Percentiles rank a stretch among this genome's conserved stretches.
phyloP scores from a whole-genome alignment of 177 flowering plant species.

The Vitis hybrid region DNA sequence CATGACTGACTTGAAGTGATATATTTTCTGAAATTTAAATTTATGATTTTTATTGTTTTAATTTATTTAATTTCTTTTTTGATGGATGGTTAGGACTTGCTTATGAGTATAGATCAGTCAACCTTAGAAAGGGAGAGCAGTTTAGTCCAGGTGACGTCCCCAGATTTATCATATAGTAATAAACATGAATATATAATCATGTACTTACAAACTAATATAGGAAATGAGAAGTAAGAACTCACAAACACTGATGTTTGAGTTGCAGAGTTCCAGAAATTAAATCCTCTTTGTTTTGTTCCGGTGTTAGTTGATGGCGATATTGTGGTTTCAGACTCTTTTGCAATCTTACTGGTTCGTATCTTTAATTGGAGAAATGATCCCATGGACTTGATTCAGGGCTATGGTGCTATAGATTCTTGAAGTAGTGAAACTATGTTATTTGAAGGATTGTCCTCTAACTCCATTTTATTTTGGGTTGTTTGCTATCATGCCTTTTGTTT shows the following conservation, averaged over 20 bases:
- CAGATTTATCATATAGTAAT: neutral
- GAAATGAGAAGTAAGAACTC: neutral
- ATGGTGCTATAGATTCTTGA: too few species aligned
- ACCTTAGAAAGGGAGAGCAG: slow-evolving; percentile 57
- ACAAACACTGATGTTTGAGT: neutral
- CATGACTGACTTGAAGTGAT: neutral
- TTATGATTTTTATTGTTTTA: neutral
- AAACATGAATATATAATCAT: too few species aligned
- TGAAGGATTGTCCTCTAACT: too few species aligned
- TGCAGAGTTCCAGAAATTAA: slow-evolving; percentile 58
- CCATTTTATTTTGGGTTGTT: neutral
- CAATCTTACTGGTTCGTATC: slow-evolving; percentile 58
- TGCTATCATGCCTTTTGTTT: neutral
- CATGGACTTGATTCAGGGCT: too few species aligned
- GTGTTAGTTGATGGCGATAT: slow-evolving; percentile 61
- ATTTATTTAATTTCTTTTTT: neutral
- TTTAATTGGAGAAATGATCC: neutral
- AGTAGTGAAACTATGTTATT: too few species aligned
- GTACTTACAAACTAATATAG: too few species aligned
- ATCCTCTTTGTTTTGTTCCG: slow-evolving; percentile 60
- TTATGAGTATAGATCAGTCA: slow-evolving; percentile 56
- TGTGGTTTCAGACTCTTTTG: slow-evolving; percentile 60
- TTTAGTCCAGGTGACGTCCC: slow-evolving; percentile 44
- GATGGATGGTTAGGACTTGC: slow-evolving; percentile 32
- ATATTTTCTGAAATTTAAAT: neutral